These are phyloP conservation scores for Rosa lucieae DNA, from an alignment of 306 rosid genomes.

Conservation along the genomic window DNA sequence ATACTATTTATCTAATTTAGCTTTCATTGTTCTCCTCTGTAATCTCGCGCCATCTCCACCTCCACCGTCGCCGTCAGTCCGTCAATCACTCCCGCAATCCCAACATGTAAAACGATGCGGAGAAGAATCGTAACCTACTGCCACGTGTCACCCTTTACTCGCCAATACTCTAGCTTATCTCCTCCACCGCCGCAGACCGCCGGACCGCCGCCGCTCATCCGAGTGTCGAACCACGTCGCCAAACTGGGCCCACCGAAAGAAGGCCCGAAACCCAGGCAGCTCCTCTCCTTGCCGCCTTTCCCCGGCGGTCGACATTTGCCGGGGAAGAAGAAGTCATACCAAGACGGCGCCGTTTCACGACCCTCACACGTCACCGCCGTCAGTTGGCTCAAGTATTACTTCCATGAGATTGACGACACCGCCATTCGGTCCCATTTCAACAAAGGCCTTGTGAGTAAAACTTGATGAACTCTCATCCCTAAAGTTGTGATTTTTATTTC, in stretches of 20 bases:
- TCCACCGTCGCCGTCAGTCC: background rate
- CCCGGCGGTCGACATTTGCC: constrained; percentile 65
- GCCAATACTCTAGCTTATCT: constrained; percentile 48
- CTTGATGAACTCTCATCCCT: background rate
- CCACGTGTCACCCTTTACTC: background rate
- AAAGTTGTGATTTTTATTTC: background rate
- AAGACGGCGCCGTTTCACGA: constrained; percentile 14
- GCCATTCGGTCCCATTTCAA: constrained; percentile 81
- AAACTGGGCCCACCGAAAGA: constrained; percentile 63
- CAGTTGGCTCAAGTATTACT: constrained; percentile 85
- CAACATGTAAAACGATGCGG: constrained; percentile 14
- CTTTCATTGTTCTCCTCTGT: background rate
- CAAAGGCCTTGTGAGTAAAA: constrained; percentile 71
- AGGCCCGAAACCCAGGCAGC: constrained; percentile 83
- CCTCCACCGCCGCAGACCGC: constrained; percentile 63
- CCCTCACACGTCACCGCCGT: constrained; percentile 60
- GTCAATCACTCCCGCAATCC: background rate
- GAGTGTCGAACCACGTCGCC: constrained; percentile 80
- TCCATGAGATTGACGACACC: constrained; percentile 52
- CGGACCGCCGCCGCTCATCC: constrained; percentile 45
- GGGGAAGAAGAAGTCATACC: constrained; percentile 44
- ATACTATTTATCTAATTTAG: background rate
- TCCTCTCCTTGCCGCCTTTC: constrained; percentile 77
- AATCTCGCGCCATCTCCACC: background rate
- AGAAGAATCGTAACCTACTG: background rate